phyloP scores from a whole-genome alignment of 2,329 filamentous ascomycete genomes.

The Capronia epimyces region DNA sequence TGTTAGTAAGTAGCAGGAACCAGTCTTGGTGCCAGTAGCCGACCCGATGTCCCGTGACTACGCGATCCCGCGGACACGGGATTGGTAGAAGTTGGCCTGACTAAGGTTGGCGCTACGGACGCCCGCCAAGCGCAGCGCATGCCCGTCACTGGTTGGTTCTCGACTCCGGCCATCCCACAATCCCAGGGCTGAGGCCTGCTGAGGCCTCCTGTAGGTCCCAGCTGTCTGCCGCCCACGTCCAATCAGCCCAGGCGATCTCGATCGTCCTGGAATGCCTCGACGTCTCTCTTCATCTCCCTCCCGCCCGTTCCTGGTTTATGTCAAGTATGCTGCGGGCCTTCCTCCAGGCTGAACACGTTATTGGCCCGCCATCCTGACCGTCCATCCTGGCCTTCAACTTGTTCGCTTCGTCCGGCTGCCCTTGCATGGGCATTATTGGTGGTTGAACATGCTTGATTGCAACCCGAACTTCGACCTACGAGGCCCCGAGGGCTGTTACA shows the following conservation, averaged over 20 bases:
- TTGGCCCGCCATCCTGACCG: not conserved
- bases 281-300: constrained; percentile 1
- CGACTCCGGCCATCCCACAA: not conserved
- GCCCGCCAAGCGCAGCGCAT: constrained; percentile 1
- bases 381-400: not conserved
- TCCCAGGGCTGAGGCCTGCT: too few relatives aligned
- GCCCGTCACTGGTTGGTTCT: not conserved
- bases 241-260: constrained; percentile 13
- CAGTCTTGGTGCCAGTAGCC: too few relatives aligned
- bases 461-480: too few relatives aligned
- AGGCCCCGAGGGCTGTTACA: too few relatives aligned
- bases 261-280: constrained; percentile 3
- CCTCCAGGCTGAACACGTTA: not conserved
- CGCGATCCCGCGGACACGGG: not conserved
- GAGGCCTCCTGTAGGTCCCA: not conserved
- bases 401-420: not conserved
- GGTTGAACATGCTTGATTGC: not conserved
- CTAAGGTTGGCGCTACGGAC: constrained; percentile 13
- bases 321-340: constrained; percentile 4
- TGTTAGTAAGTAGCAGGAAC: too few relatives aligned
- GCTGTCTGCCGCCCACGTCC: constrained; percentile 6
- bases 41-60: constrained; percentile 1
- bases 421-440: not conserved
- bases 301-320: constrained; percentile 11
- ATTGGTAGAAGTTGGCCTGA: not conserved